Percentiles rank a stretch among this genome's conserved stretches.
These are phyloP conservation scores for Rhododendron henanense DNA, from an alignment of 148 eudicot species.

Conservation along the genomic window DNA sequence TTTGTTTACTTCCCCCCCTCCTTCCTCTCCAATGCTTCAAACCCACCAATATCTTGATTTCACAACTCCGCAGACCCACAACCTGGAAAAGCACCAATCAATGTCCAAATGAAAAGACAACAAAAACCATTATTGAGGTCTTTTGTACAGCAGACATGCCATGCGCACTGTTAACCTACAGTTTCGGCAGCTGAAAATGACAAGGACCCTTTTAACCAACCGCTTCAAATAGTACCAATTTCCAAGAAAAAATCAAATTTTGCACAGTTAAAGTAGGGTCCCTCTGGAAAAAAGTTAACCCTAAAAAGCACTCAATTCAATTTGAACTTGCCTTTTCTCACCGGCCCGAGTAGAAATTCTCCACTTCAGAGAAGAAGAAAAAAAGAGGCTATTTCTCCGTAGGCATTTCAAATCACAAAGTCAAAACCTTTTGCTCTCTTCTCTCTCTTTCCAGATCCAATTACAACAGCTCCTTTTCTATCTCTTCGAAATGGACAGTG, in stretches of 20 bases:
- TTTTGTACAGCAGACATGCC: neutral
- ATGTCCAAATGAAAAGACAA: neutral
- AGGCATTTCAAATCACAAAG: slow-evolving; percentile 9
- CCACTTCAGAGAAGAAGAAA: too few relatives aligned
- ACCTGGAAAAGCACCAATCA: slow-evolving; percentile 1
- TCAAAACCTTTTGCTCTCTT: neutral
- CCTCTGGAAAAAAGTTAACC: neutral
- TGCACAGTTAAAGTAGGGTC: neutral
- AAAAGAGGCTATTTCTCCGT: neutral
- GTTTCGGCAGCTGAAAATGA: neutral
- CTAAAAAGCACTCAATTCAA: neutral
- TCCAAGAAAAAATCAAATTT: neutral
- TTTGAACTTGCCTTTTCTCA: neutral
- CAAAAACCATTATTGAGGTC: neutral
- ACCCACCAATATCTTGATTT: slow-evolving; percentile 1
- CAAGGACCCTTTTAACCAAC: neutral
- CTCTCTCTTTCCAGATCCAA: slow-evolving; percentile 8
- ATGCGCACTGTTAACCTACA: neutral
- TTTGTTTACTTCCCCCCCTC: neutral
- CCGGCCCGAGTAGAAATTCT: neutral
- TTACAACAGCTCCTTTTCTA: neutral
- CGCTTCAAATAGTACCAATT: neutral
- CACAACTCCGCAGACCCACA: neutral
- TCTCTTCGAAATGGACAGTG: neutral
- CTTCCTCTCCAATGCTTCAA: neutral